Conservation (phyloP, 1,284 basidiomycete genomes). For the Irpex sp. region DNA sequence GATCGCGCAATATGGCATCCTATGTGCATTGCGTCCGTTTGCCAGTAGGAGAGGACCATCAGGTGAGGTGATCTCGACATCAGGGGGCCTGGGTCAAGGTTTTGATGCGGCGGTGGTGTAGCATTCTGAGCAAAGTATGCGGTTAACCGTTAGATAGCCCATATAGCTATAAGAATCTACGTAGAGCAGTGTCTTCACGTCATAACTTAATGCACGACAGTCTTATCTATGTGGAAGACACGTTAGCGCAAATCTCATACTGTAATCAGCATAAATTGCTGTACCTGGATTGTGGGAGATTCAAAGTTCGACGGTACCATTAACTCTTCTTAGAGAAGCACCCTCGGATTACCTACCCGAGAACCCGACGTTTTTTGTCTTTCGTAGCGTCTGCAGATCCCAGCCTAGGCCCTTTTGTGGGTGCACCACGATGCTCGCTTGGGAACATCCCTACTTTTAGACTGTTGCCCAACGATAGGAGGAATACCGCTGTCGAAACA, state of each 20-base stretch:
- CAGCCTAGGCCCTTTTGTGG: background rate
- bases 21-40: background rate
- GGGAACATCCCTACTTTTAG: too few species aligned
- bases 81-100: background rate
- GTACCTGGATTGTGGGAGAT: background rate
- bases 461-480: too few species aligned
- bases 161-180: background rate
- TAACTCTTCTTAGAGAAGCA: background rate
- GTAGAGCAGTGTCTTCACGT: background rate
- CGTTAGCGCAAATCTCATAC: background rate
- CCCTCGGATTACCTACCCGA: background rate
- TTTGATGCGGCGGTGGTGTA: background rate
- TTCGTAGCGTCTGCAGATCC: background rate
- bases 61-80: too few species aligned
- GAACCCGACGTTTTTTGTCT: background rate
- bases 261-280: background rate
- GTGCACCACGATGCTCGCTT: background rate
- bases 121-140: background rate
- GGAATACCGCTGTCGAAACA: too few species aligned
- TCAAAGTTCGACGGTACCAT: background rate
- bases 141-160: background rate
- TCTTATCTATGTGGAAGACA: background rate
- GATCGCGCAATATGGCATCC: background rate
- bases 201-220: background rate
- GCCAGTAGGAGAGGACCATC: background rate